Evolutionary conservation across 2,329 filamentous ascomycete species (phyloP).

Genomic region (Stagonosporopsis rhizophila): DNA sequence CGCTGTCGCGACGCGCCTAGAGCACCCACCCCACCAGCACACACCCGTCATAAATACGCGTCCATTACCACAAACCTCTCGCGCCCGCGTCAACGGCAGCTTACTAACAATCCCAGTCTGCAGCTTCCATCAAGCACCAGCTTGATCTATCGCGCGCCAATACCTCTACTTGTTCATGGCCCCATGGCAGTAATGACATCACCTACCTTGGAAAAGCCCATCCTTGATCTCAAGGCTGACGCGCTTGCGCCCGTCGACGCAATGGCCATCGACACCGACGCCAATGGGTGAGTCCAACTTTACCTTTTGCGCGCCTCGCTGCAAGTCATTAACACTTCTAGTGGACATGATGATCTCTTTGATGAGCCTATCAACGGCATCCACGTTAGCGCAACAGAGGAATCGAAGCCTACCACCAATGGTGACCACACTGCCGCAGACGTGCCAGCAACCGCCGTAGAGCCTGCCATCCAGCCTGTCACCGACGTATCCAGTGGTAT

Average conservation of each 20-base stretch:
- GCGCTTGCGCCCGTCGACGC: conserved; percentile 55
- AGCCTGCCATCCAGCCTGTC: conserved; percentile 47
- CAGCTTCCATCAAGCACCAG: conserved; percentile 17
- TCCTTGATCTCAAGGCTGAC: conserved; percentile 60
- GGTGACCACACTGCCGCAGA: conserved; percentile 38
- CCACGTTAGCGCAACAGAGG: conserved; percentile 24
- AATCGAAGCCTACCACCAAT: conserved; percentile 39
- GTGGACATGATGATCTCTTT: conserved; percentile 47
- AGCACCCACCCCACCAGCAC: conserved; percentile 3
- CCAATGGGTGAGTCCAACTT: conserved; percentile 65
- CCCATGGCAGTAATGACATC: conserved; percentile 52
- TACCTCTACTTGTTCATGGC: conserved; percentile 42
- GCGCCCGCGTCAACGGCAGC: conserved; percentile 22
- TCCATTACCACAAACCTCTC: conserved; percentile 23
- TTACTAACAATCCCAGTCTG: conserved; percentile 26
- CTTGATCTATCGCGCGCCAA: conserved; percentile 28
- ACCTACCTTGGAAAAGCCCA: conserved; percentile 45
- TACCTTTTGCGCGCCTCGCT: conserved; percentile 11
- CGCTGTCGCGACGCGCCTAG: conserved; percentile 23
- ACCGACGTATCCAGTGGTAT: conserved; percentile 54
- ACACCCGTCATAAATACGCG: conserved; percentile 24
- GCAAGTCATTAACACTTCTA: conserved; percentile 31
- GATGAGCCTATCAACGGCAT: conserved; percentile 37
- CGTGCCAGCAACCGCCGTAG: conserved; percentile 32
- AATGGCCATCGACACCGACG: conserved; percentile 61